Evolutionary conservation across 768 basidiomycete species (phyloP), one percentile per base, ranked within the genome.

Genomic region (Piloderma croceum): DNA sequence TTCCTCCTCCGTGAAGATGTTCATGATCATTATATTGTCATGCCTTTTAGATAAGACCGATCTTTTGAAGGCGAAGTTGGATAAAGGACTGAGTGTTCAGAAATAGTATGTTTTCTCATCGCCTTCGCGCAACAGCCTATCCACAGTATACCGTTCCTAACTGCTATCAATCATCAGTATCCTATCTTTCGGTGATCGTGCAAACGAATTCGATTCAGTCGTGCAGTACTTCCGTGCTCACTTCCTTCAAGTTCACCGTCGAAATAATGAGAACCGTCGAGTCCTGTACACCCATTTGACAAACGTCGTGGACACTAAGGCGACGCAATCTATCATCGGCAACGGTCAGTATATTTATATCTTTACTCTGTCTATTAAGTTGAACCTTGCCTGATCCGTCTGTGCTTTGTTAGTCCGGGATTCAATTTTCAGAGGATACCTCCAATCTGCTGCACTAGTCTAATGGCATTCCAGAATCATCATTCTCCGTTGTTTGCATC

Each of bases 141-240:
- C n/a, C n/a, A n/a, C n/a, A n/a, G n/a, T n/a, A n/a, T n/a, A n/a
- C n/a, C n/a, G n/a, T n/a, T n/a, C n/a, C n/a, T n/a, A 24, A 20
- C 25, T 9, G n/a, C 22, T 27, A 6, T 6, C 38, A 33, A 25
- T 20, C 29, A 18, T 18, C 47, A 88, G 84, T 56, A 89, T 89
- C 52, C 78, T 87, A 24, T 89, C 87, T 5, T 89, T 81, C 47
- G 83, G 82, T 20, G 79, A 86, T 47, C 77, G 87, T 29, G 61
- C 76, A n/a, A 90, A 90, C 56, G 83, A 82, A 51, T 88, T 81
- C 52, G 83, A 89, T 43, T 77, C 81, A 4, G 84, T 87, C 17
- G 78, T 87, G 31, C 79, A 83, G 53, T 90, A 90, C 62, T 90
- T 91, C 75, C 81, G 84, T 7, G 82, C 85, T 24, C 89, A 90